Evolutionary conservation across 176 grass and related monocot genomes (phyloP), one percentile per base, ranked within the genome.

Genomic region (Microstegium vimineum): DNA sequence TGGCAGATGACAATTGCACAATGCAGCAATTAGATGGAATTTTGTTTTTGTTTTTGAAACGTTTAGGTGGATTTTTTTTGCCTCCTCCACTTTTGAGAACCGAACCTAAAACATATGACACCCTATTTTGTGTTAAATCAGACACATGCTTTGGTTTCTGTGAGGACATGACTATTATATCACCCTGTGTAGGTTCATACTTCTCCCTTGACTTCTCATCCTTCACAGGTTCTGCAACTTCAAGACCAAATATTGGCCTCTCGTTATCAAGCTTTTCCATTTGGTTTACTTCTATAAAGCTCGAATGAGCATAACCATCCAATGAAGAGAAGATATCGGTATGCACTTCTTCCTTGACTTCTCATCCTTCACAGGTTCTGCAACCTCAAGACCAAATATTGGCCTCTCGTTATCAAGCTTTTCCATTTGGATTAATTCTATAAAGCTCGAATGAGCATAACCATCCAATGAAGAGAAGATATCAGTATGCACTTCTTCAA

Each of bases 311-410:
- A 56, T 86, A 80, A 52, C 32, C 25, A 41, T 89, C 80, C 26
- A 92, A 81, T 51, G 72, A 74, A 0, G 87, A 89, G 28, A 64
- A 86, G 4, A 92, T 15, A 47, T 92, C 80, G 23, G 70, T 68
- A 16, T 77, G 90, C 34, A 64, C 51, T 89, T 92, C 90, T 84
- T 92, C 90, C n/a, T n/a, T n/a, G n/a, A n/a, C n/a, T n/a, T n/a
- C n/a, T 14, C 59, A 59, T 40, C 31, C 17, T 18, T 34, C 20
- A 75, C 37, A 9, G 61, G 52, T 16, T 83, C 31, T n/a, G 57
- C 20, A 47, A 89, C 47, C n/a, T 81, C 47, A 17, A 83, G 80
- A 38, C 25, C 8, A 69, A 76, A 65, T 46, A 46, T 67, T 38
- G 34, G 18, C 23, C 57, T 76, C 20, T 32, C 57, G 9, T 38